phyloP scores from a whole-genome alignment of 75 land plant genomes.

The Pinus taeda region DNA sequence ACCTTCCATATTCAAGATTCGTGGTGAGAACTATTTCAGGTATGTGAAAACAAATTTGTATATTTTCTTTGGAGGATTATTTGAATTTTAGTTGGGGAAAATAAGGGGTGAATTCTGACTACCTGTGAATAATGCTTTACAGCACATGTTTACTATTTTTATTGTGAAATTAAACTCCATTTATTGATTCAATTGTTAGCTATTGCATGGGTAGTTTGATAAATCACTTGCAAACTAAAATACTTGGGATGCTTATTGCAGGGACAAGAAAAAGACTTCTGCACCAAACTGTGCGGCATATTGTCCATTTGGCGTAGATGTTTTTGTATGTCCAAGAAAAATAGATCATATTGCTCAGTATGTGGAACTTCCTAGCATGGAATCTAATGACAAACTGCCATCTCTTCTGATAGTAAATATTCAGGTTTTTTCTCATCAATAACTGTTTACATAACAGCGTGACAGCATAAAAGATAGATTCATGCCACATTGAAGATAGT shows the following conservation, averaged over 20 bases:
- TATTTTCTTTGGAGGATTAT: not conserved
- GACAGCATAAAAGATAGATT: not conserved
- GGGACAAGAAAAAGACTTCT: slow-evolving; percentile 65
- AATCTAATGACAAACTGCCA: slow-evolving; percentile 45
- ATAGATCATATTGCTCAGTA: slow-evolving; percentile 76
- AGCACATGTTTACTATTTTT: not conserved
- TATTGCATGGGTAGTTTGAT: not conserved
- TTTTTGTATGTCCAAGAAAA: slow-evolving; percentile 62
- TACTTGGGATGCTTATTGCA: slow-evolving; percentile 15
- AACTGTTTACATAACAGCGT: not conserved
- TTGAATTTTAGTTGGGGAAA: not conserved
- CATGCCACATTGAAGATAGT: not conserved
- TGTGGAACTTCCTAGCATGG: slow-evolving; percentile 61
- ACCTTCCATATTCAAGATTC: slow-evolving; percentile 66
- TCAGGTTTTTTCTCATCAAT: slow-evolving; percentile 41
- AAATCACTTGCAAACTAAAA: not conserved
- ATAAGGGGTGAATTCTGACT: slow-evolving; percentile 11
- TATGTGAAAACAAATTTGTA: not conserved
- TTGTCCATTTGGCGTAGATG: slow-evolving; percentile 69
- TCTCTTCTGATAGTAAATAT: slow-evolving; percentile 74
- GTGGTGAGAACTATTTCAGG: slow-evolving; percentile 62
- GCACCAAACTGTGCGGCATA: slow-evolving; percentile 61
- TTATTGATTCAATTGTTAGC: not conserved
- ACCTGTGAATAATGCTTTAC: slow-evolving; percentile 17
- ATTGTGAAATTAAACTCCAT: not conserved